phyloP scores from a whole-genome alignment of 495 filamentous ascomycete genomes.

The Bathelium albidoporum region DNA sequence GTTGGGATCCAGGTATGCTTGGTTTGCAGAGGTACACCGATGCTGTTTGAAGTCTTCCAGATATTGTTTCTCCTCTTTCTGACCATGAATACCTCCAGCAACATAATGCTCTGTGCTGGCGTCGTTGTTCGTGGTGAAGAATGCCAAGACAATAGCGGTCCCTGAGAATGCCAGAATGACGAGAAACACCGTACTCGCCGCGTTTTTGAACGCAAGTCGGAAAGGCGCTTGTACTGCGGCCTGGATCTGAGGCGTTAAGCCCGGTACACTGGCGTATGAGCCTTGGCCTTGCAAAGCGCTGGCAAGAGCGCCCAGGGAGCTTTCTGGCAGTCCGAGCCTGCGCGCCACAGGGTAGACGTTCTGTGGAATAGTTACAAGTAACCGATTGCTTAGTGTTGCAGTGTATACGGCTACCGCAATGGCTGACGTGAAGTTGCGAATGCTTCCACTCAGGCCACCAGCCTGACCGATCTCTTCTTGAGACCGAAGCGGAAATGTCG shows the following conservation, averaged over 20 bases:
- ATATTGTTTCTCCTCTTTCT: slow-evolving; percentile 9
- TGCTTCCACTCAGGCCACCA: slow-evolving; percentile 11
- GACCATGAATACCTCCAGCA: slow-evolving; percentile 8
- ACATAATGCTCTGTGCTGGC: slow-evolving; percentile 9
- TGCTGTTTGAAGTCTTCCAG: slow-evolving; percentile 4
- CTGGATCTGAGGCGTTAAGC: slow-evolving; percentile 8
- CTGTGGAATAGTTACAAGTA: slow-evolving; percentile 7
- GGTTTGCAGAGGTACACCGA: slow-evolving; percentile 1
- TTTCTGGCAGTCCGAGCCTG: slow-evolving; percentile 6
- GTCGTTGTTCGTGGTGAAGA: slow-evolving; percentile 13
- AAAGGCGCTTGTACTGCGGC: slow-evolving; percentile 10
- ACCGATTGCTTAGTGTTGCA: slow-evolving; percentile 10
- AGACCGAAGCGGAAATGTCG: slow-evolving; percentile 10
- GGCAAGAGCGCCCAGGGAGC: slow-evolving; percentile 6
- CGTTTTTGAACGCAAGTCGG: slow-evolving; percentile 5
- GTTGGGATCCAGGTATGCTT: neutral
- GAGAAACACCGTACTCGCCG: slow-evolving; percentile 10
- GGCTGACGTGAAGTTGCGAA: slow-evolving; percentile 10
- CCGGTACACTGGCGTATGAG: slow-evolving; percentile 6
- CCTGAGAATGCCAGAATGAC: slow-evolving; percentile 11
- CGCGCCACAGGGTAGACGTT: slow-evolving; percentile 7
- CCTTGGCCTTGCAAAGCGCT: slow-evolving; percentile 9
- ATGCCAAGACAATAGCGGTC: slow-evolving; percentile 9
- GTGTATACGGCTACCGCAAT: slow-evolving; percentile 13
- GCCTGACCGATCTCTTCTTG: slow-evolving; percentile 12